Conservation (phyloP, 2,329 filamentous ascomycete genomes). For the Scedosporium dehoogii region DNA sequence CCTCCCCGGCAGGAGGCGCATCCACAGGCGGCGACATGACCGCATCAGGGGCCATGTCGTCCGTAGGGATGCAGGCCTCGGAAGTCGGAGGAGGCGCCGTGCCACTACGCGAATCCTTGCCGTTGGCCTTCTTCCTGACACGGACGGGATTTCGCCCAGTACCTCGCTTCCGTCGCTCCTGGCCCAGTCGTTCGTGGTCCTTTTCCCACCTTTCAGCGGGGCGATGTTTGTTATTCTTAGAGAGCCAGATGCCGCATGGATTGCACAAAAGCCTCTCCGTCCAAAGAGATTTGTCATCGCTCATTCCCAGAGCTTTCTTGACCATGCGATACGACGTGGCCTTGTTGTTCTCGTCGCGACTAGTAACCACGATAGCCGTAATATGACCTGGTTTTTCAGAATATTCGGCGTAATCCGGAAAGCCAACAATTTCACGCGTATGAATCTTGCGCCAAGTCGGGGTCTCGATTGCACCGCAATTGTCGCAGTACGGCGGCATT, state of each 20-base stretch:
- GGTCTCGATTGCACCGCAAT: slow-evolving; percentile 92
- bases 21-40: neutral
- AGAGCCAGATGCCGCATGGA: slow-evolving; percentile 90
- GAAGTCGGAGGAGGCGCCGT: slow-evolving; percentile 28
- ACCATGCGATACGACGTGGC: slow-evolving; percentile 62
- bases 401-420: slow-evolving; percentile 59
- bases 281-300: slow-evolving; percentile 58
- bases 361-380: slow-evolving; percentile 61
- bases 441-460: slow-evolving; percentile 94
- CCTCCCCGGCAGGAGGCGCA: neutral
- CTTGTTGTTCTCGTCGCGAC: slow-evolving; percentile 51
- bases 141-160: slow-evolving; percentile 29
- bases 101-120: slow-evolving; percentile 26
- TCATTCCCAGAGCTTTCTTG: slow-evolving; percentile 58
- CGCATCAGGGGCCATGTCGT: slow-evolving; percentile 23
- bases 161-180: slow-evolving; percentile 39
- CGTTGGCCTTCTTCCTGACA: slow-evolving; percentile 36
- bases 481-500: slow-evolving; percentile 80
- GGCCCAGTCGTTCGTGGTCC: slow-evolving; percentile 40
- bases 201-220: slow-evolving; percentile 78
- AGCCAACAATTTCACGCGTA: slow-evolving; percentile 63
- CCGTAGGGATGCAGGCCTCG: slow-evolving; percentile 43
- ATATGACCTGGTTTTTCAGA: slow-evolving; percentile 64
- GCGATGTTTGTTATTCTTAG: slow-evolving; percentile 76
- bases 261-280: slow-evolving; percentile 77